These are phyloP conservation scores for Coix lacrymajobi DNA, from an alignment of 176 grass and related monocot genomes.

Conservation along the genomic window DNA sequence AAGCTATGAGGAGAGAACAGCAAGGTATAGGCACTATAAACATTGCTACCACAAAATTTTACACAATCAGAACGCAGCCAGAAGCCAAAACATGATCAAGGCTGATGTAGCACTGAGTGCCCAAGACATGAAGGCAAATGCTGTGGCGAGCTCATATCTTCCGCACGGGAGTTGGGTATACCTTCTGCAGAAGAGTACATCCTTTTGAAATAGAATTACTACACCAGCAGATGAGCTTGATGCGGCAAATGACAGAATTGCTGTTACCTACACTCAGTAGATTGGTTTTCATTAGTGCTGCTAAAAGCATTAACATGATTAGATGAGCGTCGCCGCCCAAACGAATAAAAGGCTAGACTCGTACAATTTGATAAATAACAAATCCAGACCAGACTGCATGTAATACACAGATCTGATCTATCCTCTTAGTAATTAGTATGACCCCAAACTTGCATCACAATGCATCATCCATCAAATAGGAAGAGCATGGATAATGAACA, in stretches of 20 bases:
- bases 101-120: slow-evolving; percentile 63
- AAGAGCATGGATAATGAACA: not conserved
- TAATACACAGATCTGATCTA: not conserved
- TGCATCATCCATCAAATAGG: not conserved
- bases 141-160: slow-evolving; percentile 58
- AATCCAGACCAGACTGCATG: not conserved
- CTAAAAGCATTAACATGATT: not conserved
- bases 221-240: slow-evolving; percentile 84
- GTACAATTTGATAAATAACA: not conserved
- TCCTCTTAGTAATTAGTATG: not conserved
- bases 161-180: slow-evolving; percentile 59
- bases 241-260: slow-evolving; percentile 72
- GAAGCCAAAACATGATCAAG: slow-evolving; percentile 86
- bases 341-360: not conserved
- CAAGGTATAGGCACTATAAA: slow-evolving; percentile 38
- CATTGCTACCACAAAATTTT: slow-evolving; percentile 27
- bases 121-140: slow-evolving; percentile 86
- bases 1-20: slow-evolving; percentile 12
- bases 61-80: slow-evolving; percentile 52
- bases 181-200: slow-evolving; percentile 65
- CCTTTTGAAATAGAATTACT: slow-evolving; percentile 66
- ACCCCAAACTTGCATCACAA: not conserved
- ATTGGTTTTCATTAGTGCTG: not conserved
- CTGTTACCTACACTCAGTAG: slow-evolving; percentile 57
- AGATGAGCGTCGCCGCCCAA: not conserved